Base-by-base conservation (phyloP, 1,139 yeast species). In the Suhomyces panamericanus region DNA sequence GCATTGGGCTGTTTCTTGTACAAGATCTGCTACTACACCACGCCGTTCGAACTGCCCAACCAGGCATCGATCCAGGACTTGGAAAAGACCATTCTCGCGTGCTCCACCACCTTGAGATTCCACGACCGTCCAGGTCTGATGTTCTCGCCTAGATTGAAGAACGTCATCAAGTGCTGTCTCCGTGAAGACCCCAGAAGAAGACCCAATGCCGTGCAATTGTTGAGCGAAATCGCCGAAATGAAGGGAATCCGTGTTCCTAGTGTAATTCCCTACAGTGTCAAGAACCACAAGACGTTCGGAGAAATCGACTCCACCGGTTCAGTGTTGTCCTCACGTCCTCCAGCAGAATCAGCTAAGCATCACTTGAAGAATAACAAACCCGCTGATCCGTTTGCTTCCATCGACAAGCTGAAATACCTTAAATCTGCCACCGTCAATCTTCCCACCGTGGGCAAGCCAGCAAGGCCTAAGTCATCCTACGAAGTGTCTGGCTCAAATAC, bases 1-100 rank as follows among this genome's bases (percentile, higher is more conserved):
- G 99, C 99, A 0, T 70, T 93, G 47, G 99, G 99, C 12, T 82
- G 91, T 26, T 87, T 95, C 54, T 71, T 93, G 43, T 93, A 91
- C 71, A 93, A 95, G 63, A 70, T 93, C 46, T 87, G 98, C 62
- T 93, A 87, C 66, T 93, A 88, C 64, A 91, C 90, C 1, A 93
- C 99, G 0, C 99, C 99, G 0, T 93, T 93, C 64, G 99, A 93
- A 66, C 78, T 79, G 62, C 82, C 85, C 11, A 52, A 50, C 17
- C 78, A 73, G 32, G 50, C 55, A 4, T 59, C 70, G 4, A 55
- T 74, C 39, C 65, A 63, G 30, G 78, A 74, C 39, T 58, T 74
- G 62, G 78, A 74, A 50, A 52, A 48, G n/a, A 63, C 60, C 52
- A 74, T 74, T 33, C 55, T 73, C 37, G 61, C 69, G 39, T 63